phyloP scores from a whole-genome alignment of 148 eudicot species.

The Arctostaphylos glauca region DNA sequence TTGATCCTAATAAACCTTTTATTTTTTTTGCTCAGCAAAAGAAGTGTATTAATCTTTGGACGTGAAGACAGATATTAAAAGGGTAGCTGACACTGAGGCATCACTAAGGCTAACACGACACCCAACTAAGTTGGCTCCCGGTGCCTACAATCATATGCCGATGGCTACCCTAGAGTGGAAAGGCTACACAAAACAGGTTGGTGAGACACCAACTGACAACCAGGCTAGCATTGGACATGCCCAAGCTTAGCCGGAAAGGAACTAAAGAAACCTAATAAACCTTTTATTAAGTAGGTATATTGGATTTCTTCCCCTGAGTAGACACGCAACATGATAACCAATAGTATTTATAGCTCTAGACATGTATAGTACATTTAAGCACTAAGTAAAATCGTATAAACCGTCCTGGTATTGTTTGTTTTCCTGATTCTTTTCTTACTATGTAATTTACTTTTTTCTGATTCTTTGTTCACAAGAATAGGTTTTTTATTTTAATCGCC shows the following conservation, averaged over 20 bases:
- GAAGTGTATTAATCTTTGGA: too few species aligned
- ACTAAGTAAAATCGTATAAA: not conserved
- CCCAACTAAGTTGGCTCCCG: too few species aligned
- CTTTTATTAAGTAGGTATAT: not conserved
- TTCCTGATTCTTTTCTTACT: not conserved
- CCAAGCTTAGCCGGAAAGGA: too few species aligned
- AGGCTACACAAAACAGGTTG: too few species aligned
- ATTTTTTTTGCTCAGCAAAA: too few species aligned
- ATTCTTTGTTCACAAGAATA: not conserved
- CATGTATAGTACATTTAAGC: not conserved
- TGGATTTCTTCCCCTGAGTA: not conserved
- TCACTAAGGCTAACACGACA: too few species aligned
- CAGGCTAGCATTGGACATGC: too few species aligned
- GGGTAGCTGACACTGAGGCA: too few species aligned
- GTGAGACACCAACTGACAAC: too few species aligned
- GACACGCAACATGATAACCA: not conserved
- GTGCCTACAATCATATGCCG: too few species aligned
- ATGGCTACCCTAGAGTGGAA: too few species aligned
- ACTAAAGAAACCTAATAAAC: not conserved
- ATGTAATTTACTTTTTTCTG: not conserved
- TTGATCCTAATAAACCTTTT: not conserved
- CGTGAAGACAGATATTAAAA: too few species aligned
- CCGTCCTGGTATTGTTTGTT: not conserved
- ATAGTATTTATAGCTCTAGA: not conserved
- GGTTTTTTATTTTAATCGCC: not conserved